Conservation (phyloP, 768 basidiomycete genomes). For the Boletus tomentosulus region DNA sequence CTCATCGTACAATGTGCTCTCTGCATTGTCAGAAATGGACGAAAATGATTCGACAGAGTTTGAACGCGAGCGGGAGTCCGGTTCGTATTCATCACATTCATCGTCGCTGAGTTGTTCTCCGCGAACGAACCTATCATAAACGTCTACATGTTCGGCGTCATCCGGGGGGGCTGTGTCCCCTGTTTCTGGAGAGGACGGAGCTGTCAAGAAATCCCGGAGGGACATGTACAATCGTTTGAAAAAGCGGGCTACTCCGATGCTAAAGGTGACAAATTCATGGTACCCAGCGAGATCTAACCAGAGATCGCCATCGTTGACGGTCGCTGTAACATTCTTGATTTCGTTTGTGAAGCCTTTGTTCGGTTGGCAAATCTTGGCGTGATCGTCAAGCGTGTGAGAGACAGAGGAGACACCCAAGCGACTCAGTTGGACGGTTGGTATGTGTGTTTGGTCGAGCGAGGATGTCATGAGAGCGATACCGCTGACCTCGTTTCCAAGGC, state of each 20-base stretch:
- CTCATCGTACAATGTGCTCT: constrained; percentile 27
- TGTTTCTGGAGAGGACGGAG: constrained; percentile 5
- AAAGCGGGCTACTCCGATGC: constrained; percentile 26
- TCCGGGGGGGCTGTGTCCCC: constrained; percentile 6
- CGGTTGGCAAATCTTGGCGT: constrained; percentile 10
- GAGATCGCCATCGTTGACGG: constrained; percentile 34
- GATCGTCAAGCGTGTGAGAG: constrained; percentile 26
- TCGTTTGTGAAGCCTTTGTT: constrained; percentile 48
- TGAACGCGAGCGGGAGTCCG: constrained; percentile 19
- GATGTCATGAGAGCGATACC: constrained; percentile 35
- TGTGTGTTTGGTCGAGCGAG: constrained; percentile 17
- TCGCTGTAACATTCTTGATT: constrained; percentile 39
- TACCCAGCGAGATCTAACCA: constrained; percentile 41
- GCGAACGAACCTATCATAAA: constrained; percentile 56
- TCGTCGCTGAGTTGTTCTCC: constrained; percentile 55
- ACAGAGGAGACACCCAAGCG: constrained; percentile 41
- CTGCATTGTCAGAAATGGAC: constrained; percentile 27
- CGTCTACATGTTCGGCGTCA: constrained; percentile 21
- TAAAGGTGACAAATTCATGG: constrained; percentile 36
- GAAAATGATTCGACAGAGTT: constrained; percentile 18
- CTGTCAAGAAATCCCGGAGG: constrained; percentile 17
- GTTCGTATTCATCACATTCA: constrained; percentile 40
- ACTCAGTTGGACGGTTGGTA: constrained; percentile 37
- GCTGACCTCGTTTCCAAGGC: constrained; percentile 72
- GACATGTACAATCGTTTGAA: constrained; percentile 18